Base-by-base conservation (phyloP, 257 asterid genomes). In the Lithospermum erythrorhizon region DNA sequence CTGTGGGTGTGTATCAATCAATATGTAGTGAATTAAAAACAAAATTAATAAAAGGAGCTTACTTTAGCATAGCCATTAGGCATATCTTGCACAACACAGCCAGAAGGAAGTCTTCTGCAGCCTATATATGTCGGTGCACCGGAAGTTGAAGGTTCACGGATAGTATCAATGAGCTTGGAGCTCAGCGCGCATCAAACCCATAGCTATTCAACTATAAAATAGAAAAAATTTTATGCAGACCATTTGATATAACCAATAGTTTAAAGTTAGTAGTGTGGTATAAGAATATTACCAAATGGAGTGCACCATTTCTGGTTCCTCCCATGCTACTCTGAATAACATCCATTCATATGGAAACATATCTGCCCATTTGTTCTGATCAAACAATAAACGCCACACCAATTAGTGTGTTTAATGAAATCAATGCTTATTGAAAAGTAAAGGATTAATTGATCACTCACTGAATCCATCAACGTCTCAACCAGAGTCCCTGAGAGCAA, bases 61-160 rank as follows among this genome's bases (percentile, higher is more conserved):
- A 93, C 99, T 87, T 84, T 89, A 62, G 94, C 84, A 66, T 89
- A 93, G 63, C 96, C 97, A 73, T 93, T 93, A 23, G 96, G 94
- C 99, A 86, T 86, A 65, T 93, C 99, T 70, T 93, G 94, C 25
- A 89, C 96, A 9, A 93, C 77, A 59, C 96, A 89, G 57, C 99
- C 99, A 15, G 99, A 93, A 53, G 99, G 96, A 10, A 87, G 95
- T 69, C 97, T 80, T 73, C 95, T 80, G 76, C 89, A 73, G 59
- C 41, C 65, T 6, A 80, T 80, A 66, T 74, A 78, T 19, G 74
- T 20, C 32, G 83, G 78, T 56, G 80, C 67, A 9, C 61, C 72
- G 15, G 69, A 49, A 19, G 49, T 41, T 14, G 87, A 70, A 13
- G 71, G 54, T 21, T 83, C 95, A 1, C 84, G 78, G 65, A 86